Evolutionary conservation across 2,329 filamentous ascomycete genomes (phyloP), one percentile per base, ranked within the genome.

Genomic region (Hansfordia pulvinata): DNA sequence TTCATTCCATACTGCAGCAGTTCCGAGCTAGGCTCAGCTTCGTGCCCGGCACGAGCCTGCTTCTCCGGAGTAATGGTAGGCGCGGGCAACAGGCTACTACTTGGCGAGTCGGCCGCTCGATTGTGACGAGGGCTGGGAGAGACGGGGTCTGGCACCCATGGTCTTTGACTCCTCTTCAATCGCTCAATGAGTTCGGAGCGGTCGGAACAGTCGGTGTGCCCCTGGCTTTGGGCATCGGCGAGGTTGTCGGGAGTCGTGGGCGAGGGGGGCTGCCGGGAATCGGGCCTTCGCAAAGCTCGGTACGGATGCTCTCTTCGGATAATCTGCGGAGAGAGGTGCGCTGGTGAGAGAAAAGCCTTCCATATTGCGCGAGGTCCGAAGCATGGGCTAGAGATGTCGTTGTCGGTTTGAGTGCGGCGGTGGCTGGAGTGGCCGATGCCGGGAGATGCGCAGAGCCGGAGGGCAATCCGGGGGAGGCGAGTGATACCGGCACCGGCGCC

Each of bases 131-230:
- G 32, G 19, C 27, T 14, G 23, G 25, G 8, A 30, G 23, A 18
- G n/a, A 19, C 22, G 11, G 12, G 10, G 6, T 7, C 6, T 28
- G 18, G 17, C 24, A 82, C 90, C 4, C 72, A 70, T 19, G 81
- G 76, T 42, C 72, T 79, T 52, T 85, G 75, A 17, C 73, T 74
- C 49, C 69, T 72, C 56, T 94, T 94, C 38, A 94, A 64, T 36
- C 76, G 69, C 51, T 85, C 71, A 30, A 96, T 94, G 40, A 93
- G 59, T 50, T 86, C 78, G 30, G 73, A 72, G 36, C 86, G 69
- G 47, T 84, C 74, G 11, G 61, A 63, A 19, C 58, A 60, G 9
- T 54, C 35, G n/a, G 36, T 40, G 7, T 39, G 31, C 5, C 31
- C 23, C 17, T 46, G 43, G 14, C 7, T 5, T n/a, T n/a, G n/a